A percentile compares a stretch with the other conserved stretches of the same genome.
Conservation (phyloP, 306 rosid species). For the Glycine latifolia region DNA sequence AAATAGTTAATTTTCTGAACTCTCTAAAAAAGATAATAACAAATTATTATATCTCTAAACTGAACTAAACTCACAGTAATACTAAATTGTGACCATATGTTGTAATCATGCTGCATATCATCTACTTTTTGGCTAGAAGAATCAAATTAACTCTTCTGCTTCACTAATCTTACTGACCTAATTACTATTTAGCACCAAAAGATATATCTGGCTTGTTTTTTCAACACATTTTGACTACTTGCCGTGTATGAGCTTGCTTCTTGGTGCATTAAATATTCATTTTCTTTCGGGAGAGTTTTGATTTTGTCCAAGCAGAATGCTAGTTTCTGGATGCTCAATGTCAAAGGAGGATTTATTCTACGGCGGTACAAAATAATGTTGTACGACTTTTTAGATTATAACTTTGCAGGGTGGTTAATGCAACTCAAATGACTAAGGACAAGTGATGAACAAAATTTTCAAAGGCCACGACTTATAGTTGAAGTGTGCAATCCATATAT, state of each 20-base stretch:
- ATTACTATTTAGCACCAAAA: neutral
- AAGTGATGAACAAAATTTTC: conserved; percentile 21
- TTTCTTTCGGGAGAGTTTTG: conserved; percentile 1
- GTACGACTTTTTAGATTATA: conserved; percentile 27
- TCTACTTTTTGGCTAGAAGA: neutral
- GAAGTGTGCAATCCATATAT: neutral
- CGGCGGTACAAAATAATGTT: neutral
- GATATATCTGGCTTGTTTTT: neutral
- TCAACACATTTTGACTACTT: neutral
- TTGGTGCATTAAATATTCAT: neutral
- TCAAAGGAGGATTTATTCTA: conserved; percentile 25
- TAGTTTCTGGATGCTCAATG: neutral
- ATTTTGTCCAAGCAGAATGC: conserved; percentile 20
- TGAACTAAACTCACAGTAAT: no score
- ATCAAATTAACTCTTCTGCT: neutral
- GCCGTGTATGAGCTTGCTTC: neutral
- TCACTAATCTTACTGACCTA: neutral
- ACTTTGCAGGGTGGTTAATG: neutral
- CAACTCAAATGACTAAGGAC: neutral
- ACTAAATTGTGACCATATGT: no score
- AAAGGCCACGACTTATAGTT: conserved; percentile 9
- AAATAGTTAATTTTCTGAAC: no score
- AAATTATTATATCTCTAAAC: no score
- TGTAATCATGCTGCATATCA: neutral
- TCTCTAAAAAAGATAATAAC: no score